Base-by-base conservation (phyloP, 345 rosid species). In the Pugionium cornutum region DNA sequence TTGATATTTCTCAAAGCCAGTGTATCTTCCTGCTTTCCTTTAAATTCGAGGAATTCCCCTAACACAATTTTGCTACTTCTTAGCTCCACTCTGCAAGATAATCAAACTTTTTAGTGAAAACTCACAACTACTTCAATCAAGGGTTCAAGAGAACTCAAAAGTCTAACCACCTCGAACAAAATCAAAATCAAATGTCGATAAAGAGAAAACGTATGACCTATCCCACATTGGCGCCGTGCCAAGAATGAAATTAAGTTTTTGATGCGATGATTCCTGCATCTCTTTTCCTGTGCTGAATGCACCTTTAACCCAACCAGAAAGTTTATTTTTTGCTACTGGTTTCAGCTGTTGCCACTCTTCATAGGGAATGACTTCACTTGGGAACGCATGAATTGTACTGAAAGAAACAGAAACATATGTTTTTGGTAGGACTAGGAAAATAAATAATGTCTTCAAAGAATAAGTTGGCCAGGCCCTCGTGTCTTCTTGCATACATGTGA, bases 191-290 rank as follows among this genome's bases (percentile, higher is more conserved):
- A 64, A 43, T 64, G 67, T 29, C 65, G 35, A 51, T n/a, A 37
- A 74, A 68, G 31, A 70, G 67, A 79, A 53, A 68, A 62, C 9
- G 74, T 72, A 78, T 56, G 68, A 92, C 98, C 98, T 92, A 43
- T 92, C 98, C 97, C 97, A 92, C 82, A 83, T 78, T 26, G 98
- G 98, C 62, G 97, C 94, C 0, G 98, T 84, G 81, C 81, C 55
- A 44, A 92, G 88, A 76, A 74, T 71, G 73, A 83, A 86, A 72
- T 75, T 78, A 62, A 89, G 90, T 76, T 89, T 82, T 77, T 86
- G 83, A 41, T 79, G 76, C 2, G 86, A 77, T 4, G 91, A 84
- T 75, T 92, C 97, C 58, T 83, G 91, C 88, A 79, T 81, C 78
- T 92, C 98, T 80, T 84, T 89, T 29, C 81, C 97, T 72, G 82